Evolutionary conservation across 805 yeast species (phyloP).

Genomic region (Blastobotrys americana): DNA sequence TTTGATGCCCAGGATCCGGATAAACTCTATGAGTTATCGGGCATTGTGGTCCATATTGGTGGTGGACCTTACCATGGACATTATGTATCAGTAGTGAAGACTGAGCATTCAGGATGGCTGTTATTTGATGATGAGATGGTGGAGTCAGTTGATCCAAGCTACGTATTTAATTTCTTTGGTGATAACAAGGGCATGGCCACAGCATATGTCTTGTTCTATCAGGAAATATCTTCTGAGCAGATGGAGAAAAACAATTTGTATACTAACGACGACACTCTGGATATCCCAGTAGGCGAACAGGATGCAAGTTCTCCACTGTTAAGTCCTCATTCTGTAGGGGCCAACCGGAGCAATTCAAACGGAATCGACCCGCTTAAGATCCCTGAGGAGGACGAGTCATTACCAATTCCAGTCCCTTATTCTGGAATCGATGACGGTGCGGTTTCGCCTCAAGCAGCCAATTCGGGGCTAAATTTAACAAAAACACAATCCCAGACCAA

Average conservation of each 20-base stretch:
- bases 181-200: constrained; percentile 82
- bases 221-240: constrained; percentile 35
- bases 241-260: constrained; percentile 23
- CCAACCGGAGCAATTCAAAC: background rate
- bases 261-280: constrained; percentile 24
- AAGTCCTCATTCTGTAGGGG: background rate
- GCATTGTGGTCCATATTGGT: constrained; percentile 89
- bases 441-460: background rate
- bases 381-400: constrained; percentile 8
- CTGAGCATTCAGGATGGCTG: constrained; percentile 76
- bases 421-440: background rate
- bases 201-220: constrained; percentile 84
- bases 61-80: constrained; percentile 99
- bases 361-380: constrained; percentile 1
- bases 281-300: constrained; percentile 15
- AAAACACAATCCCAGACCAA: background rate
- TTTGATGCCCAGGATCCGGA: constrained; percentile 44
- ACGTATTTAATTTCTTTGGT: constrained; percentile 81
- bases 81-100: constrained; percentile 79
- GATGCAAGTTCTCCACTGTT: background rate
- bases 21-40: constrained; percentile 69
- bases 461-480: background rate
- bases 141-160: constrained; percentile 75
- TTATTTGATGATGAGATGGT: constrained; percentile 94
- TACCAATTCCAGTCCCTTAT: background rate